A percentile compares a stretch with the other conserved stretches of the same genome.
phyloP scores from a whole-genome alignment of 306 rosid genomes.

The Corylus avellana region DNA sequence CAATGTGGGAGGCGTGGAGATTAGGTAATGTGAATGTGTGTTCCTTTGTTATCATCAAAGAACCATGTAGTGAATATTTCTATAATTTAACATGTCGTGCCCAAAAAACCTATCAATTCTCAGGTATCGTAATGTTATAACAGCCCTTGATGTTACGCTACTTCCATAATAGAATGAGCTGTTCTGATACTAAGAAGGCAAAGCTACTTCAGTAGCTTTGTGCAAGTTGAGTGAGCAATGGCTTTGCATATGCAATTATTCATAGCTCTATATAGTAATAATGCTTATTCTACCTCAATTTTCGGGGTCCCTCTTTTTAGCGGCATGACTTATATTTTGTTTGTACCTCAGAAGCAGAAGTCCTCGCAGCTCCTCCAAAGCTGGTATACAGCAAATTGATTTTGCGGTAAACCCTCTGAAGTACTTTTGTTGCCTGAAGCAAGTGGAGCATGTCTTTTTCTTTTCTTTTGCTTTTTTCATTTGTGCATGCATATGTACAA shows the following conservation, averaged over 20 bases:
- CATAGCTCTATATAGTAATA: not conserved
- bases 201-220: not conserved
- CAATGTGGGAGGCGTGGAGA: not conserved
- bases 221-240: not conserved
- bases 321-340: constrained; percentile 31
- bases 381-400: constrained; percentile 84
- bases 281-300: constrained; percentile 22
- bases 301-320: constrained; percentile 21
- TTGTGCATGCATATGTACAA: constrained; percentile 2
- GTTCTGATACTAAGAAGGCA: not conserved
- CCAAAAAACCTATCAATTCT: not conserved
- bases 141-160: not conserved
- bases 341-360: constrained; percentile 73
- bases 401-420: constrained; percentile 57
- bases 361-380: constrained; percentile 93
- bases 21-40: not conserved
- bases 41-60: not conserved
- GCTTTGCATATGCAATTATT: not conserved
- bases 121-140: not conserved
- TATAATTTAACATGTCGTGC: not conserved
- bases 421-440: not conserved
- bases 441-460: constrained; percentile 26
- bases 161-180: not conserved
- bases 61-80: not conserved
- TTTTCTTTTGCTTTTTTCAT: not conserved